These are phyloP conservation scores for Tolypocladium endophyticum DNA, from an alignment of 2,329 filamentous ascomycete species.

Conservation along the genomic window DNA sequence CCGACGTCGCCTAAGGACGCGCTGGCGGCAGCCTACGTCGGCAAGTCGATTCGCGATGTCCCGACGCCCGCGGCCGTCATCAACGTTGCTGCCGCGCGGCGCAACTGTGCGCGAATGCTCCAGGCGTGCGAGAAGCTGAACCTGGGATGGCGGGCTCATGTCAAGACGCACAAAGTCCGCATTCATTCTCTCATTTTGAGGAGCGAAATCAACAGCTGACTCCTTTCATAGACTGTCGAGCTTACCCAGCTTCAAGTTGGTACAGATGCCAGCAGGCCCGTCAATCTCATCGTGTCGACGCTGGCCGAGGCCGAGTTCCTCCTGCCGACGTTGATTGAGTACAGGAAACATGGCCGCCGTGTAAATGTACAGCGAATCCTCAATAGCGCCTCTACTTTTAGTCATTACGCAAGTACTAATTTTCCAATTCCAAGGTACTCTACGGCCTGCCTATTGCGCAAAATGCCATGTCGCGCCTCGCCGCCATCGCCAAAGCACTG, in stretches of 20 bases:
- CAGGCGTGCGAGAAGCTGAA: slow-evolving; percentile 46
- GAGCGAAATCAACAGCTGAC: background rate
- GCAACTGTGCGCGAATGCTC: slow-evolving; percentile 65
- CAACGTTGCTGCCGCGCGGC: slow-evolving; percentile 53
- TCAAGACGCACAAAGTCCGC: slow-evolving; percentile 71
- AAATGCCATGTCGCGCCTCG: slow-evolving; percentile 49
- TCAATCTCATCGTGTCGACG: slow-evolving; percentile 63
- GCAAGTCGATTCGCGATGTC: slow-evolving; percentile 48
- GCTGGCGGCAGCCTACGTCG: slow-evolving; percentile 28
- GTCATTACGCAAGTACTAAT: background rate
- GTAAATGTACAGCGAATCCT: slow-evolving; percentile 41
- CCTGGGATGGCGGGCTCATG: slow-evolving; percentile 63
- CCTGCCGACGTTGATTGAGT: slow-evolving; percentile 47
- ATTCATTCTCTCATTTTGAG: no score
- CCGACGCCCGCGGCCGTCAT: slow-evolving; percentile 58
- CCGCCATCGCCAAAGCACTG: slow-evolving; percentile 42
- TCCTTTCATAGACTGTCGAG: slow-evolving; percentile 45
- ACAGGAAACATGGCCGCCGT: slow-evolving; percentile 38
- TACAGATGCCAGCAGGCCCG: slow-evolving; percentile 28
- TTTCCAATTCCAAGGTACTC: slow-evolving; percentile 40
- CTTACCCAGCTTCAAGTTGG: slow-evolving; percentile 62
- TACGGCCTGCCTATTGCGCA: slow-evolving; percentile 62
- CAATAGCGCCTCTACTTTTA: background rate
- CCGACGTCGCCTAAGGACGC: slow-evolving; percentile 12
- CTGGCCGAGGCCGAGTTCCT: slow-evolving; percentile 63